Evolutionary conservation across 306 rosid genomes (phyloP), one percentile per base, ranked within the genome.

Genomic region (Quercus berberidifolia): DNA sequence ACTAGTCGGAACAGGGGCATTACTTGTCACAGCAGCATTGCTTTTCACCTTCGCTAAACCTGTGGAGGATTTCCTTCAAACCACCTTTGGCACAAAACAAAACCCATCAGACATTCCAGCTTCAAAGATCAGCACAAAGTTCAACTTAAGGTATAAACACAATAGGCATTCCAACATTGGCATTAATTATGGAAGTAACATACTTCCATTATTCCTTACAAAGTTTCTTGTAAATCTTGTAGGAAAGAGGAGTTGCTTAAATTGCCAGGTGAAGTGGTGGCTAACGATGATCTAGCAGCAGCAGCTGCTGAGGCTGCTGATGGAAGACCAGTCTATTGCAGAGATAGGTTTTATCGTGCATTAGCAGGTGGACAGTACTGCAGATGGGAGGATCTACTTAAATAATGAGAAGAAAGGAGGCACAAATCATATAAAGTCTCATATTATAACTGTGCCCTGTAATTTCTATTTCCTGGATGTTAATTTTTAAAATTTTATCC

Each of bases 291-390:
- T 84, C 92, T 95, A 28, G 98, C 99, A 73, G 96, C 99, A 10
- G 99, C 97, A 5, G 99, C 99, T 33, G 97, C 99, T 5, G 96
- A 91, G 89, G 98, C 99, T 51, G 99, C 99, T 15, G 98, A 91
- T 62, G 97, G 99, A 80, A 90, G 98, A 71, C 99, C 99, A 15
- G 98, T 95, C 77, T 95, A 93, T 83, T 93, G 99, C 89, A 90
- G 97, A 83, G 99, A 95, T 83, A 92, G 99, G 85, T 91, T 76
- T 79, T 91, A 95, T 82, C 93, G 97, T 75, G 98, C 96, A 75
- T 86, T 95, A 83, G 99, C 99, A 12, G 99, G 99, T 26, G 99
- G 99, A 41, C 99, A 93, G 72, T 95, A 91, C 86, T 95, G 97
- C 98, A 95, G 88, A 87, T 95, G 98, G 92, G 99, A 95, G 60